Base-by-base conservation (phyloP, 1,284 basidiomycete genomes). In the Rhodotorula sp. region DNA sequence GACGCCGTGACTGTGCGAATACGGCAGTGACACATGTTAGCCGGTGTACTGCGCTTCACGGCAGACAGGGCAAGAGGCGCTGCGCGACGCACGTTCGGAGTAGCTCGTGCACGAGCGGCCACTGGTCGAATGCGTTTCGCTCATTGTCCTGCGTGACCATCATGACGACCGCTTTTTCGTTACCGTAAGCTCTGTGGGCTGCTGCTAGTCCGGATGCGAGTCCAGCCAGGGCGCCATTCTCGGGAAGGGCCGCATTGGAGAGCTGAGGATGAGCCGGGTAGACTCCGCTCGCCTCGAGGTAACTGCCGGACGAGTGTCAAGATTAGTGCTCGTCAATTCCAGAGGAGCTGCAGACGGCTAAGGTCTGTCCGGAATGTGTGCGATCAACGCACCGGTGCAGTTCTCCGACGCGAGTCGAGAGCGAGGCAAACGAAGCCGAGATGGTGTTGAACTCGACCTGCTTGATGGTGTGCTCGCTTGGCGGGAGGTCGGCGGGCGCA, bases 391-490 rank as follows among this genome's bases (percentile, higher is more conserved):
- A 93, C 92, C 87, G 85, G 81, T 98, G 96, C 79, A 98, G 81
- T 34, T 87, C 86, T 23, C 90, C 86, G 12, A 88, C 86, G 57
- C 86, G 86, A 71, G 93, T 87, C 5, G 91, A 92, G 21, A 98
- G 84, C 0, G 89, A 81, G 1, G 94, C 96, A 80, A 98, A 97
- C 1, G 92, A 93, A 0, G 90, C 88, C 0, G 94, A 93, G 76
- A 98, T 96, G 8, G 96, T 98, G 81, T 99, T 99, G 83, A 98
- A 97, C 81, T 99, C 97, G 65, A 99, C 96, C 83, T 99, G 96
- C 81, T 94, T 97, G 71, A 99, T 83, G 43, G 84, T 83, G 15
- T 76, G 73, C 18, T 67, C 47, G 12, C 69, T 69, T 12, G 70
- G 65, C 3, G 76, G 56, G 12, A 84, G 82, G 15, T 54, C 63